Base-by-base conservation (phyloP, 176 grass and related monocot genomes). In the Dactylis glomerata region DNA sequence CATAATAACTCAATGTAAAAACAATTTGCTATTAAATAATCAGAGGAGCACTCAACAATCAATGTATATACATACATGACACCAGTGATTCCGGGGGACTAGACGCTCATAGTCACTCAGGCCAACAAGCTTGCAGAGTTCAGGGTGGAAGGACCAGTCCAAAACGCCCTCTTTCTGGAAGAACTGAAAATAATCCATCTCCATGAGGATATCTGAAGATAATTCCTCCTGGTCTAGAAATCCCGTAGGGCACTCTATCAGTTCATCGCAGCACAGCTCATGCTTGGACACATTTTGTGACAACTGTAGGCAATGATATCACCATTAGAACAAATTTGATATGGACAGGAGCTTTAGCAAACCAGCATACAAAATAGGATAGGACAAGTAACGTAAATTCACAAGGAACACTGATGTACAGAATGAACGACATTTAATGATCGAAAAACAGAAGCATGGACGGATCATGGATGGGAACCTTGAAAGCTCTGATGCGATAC, bases 81-180 rank as follows among this genome's bases (percentile, higher is more conserved):
- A 14, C 23, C 22, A 70, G 24, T 82, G 34, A 62, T 31, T 46
- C 40, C 40, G 40, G 16, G 57, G 81, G 54, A 83, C 81, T 63
- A 83, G 81, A 17, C 69, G 40, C 20, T 83, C 69, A 40, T 83
- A 83, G 81, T 83, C 81, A 75, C 63, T 20, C 55, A 83, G 22
- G 28, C 38, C 13, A 74, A 69, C 81, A 83, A 34, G 19, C 4
- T 34, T 1, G 55, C 28, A 75, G 69, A 63, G 28, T 75, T 24
- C 37, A 50, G 55, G 69, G 30, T 75, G 55, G 31, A 75, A 83
- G 57, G 22, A 75, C 55, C 69, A 83, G 23, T 59, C 56, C 6
- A 83, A 73, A 22, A 72, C 17, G 12, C 40, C 55, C 23, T 75
- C 30, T 36, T 45, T 8, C 11, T 83, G 26, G 10, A 75, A 75